phyloP scores from a whole-genome alignment of 257 asterid species.

The Penstemon davidsonii region DNA sequence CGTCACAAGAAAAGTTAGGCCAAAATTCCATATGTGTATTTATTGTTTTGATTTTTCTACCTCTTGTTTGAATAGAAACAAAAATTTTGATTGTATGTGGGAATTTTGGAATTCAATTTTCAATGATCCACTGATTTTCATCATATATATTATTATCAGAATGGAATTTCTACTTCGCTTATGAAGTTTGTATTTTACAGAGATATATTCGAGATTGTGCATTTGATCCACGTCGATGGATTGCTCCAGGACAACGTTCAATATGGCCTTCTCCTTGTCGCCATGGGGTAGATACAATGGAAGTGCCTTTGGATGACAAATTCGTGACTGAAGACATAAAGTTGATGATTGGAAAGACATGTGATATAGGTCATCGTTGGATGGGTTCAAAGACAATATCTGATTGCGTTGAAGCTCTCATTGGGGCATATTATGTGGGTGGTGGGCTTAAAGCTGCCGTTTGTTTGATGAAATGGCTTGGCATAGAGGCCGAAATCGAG shows the following conservation, averaged over 20 bases:
- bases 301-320: constrained; percentile 69
- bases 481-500: constrained; percentile 57
- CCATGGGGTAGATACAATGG: constrained; percentile 62
- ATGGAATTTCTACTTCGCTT: background rate
- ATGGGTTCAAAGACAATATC: constrained; percentile 84
- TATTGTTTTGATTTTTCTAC: too few species aligned
- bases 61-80: too few species aligned
- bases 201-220: constrained; percentile 71
- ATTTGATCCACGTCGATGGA: constrained; percentile 87
- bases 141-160: too few species aligned
- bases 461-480: constrained; percentile 81
- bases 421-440: constrained; percentile 91
- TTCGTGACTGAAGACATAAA: constrained; percentile 55
- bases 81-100: too few species aligned
- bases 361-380: constrained; percentile 95
- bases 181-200: constrained; percentile 37
- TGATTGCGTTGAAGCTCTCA: constrained; percentile 90
- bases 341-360: constrained; percentile 63
- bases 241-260: constrained; percentile 86
- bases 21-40: too few species aligned
- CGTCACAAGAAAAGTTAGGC: too few species aligned
- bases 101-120: too few species aligned
- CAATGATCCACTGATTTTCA: too few species aligned
- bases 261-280: constrained; percentile 67
- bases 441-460: constrained; percentile 78